Base-by-base conservation (phyloP, 306 rosid species). In the Citrullus colocynthis region DNA sequence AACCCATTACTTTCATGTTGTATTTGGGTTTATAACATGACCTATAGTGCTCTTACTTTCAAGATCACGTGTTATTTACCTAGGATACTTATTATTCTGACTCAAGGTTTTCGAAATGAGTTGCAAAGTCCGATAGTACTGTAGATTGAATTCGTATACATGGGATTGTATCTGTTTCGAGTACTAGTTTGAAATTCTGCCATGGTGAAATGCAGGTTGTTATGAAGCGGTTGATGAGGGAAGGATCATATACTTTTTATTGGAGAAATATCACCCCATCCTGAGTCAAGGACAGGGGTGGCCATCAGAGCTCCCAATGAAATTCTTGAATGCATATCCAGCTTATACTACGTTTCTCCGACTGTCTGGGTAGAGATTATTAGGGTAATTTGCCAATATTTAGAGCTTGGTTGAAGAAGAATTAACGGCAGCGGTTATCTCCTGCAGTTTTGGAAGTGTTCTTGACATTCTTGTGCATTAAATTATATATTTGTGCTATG, bases 271-370 rank as follows among this genome's bases (percentile, higher is more conserved):
- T 78, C 84, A 80, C 20, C 84, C 51, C 39, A 81, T 86, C 81
- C 87, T 91, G 54, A 76, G 82, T 72, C 84, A 79, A 80, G 90
- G 90, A 81, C 86, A 78, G 52, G 45, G 59, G 20, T 72, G 86
- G 60, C 84, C 89, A 30, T 44, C 85, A 13, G 71, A 89, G 65
- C 85, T 87, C 62, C 28, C 89, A 65, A 36, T 66, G 52, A 81
- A 87, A 80, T 87, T 91, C 83, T 70, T 85, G 63, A 81, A 82
- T 51, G 85, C 87, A 60, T 86, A 88, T 83, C 98, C 97, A 2
- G 81, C 56, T 48, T 79, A 76, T 78, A 63, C 75, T 77, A 54
- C 80, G 49, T 87, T 85, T 84, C 87, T 93, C 83, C 87, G 77
- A 78, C 84, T 63, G 65, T 78, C 80, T 55, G 80, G 84, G 79